These are phyloP conservation scores for Bolboschoenoplectus hybrid DNA, from an alignment of 202 grass and related monocot species.

Conservation along the genomic window DNA sequence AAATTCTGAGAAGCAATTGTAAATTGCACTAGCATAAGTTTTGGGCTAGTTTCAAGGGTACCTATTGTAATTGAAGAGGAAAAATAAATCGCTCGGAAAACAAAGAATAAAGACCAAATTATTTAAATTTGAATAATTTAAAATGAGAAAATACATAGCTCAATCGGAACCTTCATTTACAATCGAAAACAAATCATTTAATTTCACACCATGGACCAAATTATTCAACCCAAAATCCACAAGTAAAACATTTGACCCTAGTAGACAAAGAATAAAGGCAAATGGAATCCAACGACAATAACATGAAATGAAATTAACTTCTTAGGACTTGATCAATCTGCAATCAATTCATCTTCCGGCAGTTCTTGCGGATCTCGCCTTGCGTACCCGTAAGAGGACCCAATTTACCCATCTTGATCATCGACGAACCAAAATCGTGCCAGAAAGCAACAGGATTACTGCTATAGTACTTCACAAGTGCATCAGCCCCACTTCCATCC, in stretches of 20 bases:
- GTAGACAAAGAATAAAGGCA: constrained; percentile 27
- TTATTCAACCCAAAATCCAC: constrained; percentile 24
- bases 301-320: constrained; percentile 23
- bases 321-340: not conserved
- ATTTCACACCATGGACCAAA: constrained; percentile 18
- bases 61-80: not conserved
- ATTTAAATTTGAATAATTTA: not conserved
- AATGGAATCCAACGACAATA: constrained; percentile 10
- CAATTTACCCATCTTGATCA: constrained; percentile 40
- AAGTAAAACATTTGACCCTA: not conserved
- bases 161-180: not conserved
- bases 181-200: constrained; percentile 17
- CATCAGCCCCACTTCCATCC: constrained; percentile 30
- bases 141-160: not conserved
- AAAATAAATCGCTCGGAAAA: not conserved
- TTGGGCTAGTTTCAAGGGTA: not conserved
- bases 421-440: constrained; percentile 43
- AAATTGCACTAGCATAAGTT: not conserved
- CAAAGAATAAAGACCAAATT: too few species aligned
- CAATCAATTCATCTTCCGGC: constrained; percentile 41
- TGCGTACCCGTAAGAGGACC: constrained; percentile 38
- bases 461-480: constrained; percentile 43
- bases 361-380: constrained; percentile 42
- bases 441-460: constrained; percentile 39
- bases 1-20: not conserved